Evolutionary conservation across 305 asterid species (phyloP).

Genomic region (Ajuga reptans): DNA sequence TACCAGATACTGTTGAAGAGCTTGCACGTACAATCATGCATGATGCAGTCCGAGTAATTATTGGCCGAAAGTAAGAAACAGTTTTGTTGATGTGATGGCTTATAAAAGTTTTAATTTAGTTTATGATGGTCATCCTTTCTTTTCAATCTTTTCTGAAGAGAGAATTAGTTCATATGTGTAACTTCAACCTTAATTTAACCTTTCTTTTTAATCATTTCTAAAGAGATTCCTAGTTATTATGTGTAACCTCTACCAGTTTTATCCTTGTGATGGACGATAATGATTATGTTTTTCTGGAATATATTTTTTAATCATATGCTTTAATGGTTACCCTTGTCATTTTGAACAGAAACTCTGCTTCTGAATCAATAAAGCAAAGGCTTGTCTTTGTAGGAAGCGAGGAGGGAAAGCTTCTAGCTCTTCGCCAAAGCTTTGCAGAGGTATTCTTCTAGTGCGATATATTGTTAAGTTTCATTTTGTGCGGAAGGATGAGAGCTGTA

Average conservation of each 20-base stretch:
- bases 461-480: not conserved
- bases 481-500: not conserved
- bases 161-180: not conserved
- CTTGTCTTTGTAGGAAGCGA: constrained; percentile 84
- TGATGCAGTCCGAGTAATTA: constrained; percentile 76
- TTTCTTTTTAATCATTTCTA: too few species aligned
- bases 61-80: constrained; percentile 73
- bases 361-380: constrained; percentile 73
- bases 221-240: too few species aligned
- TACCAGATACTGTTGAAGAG: constrained; percentile 82
- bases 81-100: not conserved
- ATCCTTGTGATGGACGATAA: not conserved
- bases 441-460: constrained; percentile 30
- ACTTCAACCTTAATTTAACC: too few species aligned
- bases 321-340: not conserved
- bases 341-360: constrained; percentile 76
- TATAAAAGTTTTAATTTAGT: not conserved
- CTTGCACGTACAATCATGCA: constrained; percentile 96
- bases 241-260: not conserved
- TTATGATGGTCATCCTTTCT: not conserved
- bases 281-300: not conserved
- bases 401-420: constrained; percentile 91
- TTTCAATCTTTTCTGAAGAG: not conserved
- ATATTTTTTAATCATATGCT: not conserved
- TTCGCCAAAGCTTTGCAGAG: constrained; percentile 80